These are phyloP conservation scores for Larix kaempferi DNA, from an alignment of 75 land plant genomes.

Conservation along the genomic window DNA sequence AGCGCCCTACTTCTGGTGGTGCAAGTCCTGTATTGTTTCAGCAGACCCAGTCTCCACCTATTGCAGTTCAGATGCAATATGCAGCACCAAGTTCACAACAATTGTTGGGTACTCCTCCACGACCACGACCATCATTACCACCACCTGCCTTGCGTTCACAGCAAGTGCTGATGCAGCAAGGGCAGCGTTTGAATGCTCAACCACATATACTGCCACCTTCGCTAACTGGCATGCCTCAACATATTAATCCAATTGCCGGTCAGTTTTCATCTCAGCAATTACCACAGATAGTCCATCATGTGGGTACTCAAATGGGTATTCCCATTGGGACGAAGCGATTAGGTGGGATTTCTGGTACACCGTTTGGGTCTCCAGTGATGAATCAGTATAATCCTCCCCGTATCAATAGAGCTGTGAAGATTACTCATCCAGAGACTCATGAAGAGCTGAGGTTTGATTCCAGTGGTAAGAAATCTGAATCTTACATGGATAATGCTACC, in stretches of 20 bases:
- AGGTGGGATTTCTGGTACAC: constrained; percentile 1
- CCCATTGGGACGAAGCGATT: background rate
- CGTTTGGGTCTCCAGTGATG: background rate
- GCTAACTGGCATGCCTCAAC: constrained; percentile 1
- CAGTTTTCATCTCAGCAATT: constrained; percentile 4
- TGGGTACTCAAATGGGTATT: constrained; percentile 43
- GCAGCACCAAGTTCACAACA: constrained; percentile 52
- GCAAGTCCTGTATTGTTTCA: constrained; percentile 38
- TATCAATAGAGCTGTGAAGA: constrained; percentile 63
- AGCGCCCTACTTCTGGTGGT: constrained; percentile 21
- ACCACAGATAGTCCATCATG: constrained; percentile 46
- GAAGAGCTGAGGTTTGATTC: constrained; percentile 67
- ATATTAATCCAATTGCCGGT: background rate
- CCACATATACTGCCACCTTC: background rate
- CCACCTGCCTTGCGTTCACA: constrained; percentile 45
- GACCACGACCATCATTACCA: constrained; percentile 36
- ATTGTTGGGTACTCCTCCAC: constrained; percentile 28
- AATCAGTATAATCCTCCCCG: constrained; percentile 7
- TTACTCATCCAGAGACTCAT: constrained; percentile 92
- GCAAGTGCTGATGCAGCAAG: constrained; percentile 49
- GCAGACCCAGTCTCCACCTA: constrained; percentile 55
- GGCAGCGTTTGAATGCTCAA: constrained; percentile 53
- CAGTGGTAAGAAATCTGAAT: constrained; percentile 17
- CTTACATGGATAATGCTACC: constrained; percentile 25
- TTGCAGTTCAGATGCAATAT: constrained; percentile 58